Conservation (phyloP, 495 filamentous ascomycete genomes). For the Amphirosellinia nigrospora region DNA sequence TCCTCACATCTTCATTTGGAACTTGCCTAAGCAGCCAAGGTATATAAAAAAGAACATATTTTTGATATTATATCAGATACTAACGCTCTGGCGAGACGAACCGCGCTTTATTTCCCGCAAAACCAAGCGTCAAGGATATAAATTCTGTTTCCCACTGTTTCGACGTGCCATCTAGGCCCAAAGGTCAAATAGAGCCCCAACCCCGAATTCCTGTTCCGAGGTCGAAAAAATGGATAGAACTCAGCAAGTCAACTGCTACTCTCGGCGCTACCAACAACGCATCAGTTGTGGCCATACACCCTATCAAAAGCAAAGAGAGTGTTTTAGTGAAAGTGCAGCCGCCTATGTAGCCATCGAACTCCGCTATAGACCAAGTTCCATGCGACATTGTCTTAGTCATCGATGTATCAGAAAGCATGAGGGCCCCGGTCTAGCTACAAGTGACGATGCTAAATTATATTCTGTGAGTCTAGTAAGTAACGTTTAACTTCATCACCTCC, state of each 20-base stretch:
- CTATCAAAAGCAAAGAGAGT: constrained; percentile 35
- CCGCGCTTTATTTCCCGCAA: background rate
- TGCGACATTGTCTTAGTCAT: constrained; percentile 56
- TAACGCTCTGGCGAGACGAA: background rate
- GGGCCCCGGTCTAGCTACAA: constrained; percentile 38
- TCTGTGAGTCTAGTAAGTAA: constrained; percentile 29
- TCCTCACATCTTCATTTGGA: background rate
- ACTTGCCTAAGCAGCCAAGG: too few relatives aligned
- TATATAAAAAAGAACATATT: background rate
- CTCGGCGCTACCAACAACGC: constrained; percentile 9
- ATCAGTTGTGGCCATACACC: constrained; percentile 39
- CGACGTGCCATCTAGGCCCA: background rate
- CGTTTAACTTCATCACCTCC: background rate
- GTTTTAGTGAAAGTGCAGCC: constrained; percentile 48
- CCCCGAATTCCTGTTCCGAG: background rate
- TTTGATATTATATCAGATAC: background rate
- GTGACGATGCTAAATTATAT: too few relatives aligned
- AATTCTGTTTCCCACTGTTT: too few relatives aligned
- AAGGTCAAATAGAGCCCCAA: background rate
- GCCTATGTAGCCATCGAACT: constrained; percentile 36
- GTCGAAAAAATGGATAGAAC: background rate
- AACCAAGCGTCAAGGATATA: background rate
- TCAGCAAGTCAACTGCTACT: background rate
- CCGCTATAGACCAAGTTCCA: constrained; percentile 38
- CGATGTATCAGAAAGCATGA: constrained; percentile 55